Evolutionary conservation across 1,284 basidiomycete species (phyloP).

Genomic region (Boletellus deceptivus): DNA sequence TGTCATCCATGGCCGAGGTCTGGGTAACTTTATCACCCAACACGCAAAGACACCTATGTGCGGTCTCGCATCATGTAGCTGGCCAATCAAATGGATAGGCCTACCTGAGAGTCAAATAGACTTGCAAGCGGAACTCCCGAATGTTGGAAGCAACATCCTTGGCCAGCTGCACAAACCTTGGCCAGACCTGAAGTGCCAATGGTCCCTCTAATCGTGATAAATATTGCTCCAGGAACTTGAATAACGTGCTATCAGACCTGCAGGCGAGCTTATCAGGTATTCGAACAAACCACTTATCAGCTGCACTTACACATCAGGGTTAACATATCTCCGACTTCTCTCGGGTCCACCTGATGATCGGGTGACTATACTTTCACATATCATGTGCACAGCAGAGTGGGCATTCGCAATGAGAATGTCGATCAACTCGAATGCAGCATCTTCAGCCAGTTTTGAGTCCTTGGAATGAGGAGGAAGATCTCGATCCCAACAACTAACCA

Average conservation of each 20-base stretch:
- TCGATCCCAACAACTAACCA: slow-evolving; percentile 78
- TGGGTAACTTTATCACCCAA: slow-evolving; percentile 84
- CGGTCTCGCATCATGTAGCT: slow-evolving; percentile 14
- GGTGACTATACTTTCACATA: slow-evolving; percentile 78
- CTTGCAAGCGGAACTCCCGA: slow-evolving; percentile 64
- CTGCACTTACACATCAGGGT: slow-evolving; percentile 61
- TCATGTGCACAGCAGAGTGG: slow-evolving; percentile 85
- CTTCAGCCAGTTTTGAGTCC: slow-evolving; percentile 42
- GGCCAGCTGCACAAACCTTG: slow-evolving; percentile 71
- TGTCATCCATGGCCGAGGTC: slow-evolving; percentile 88
- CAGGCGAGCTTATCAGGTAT: slow-evolving; percentile 4
- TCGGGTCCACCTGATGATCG: slow-evolving; percentile 56
- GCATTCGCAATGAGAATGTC: slow-evolving; percentile 84
- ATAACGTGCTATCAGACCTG: slow-evolving; percentile 68
- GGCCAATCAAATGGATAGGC: slow-evolving; percentile 11
- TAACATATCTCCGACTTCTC: slow-evolving; percentile 56
- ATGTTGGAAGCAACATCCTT: slow-evolving; percentile 72
- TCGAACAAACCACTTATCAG: background rate
- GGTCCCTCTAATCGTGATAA: slow-evolving; percentile 84
- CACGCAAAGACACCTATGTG: slow-evolving; percentile 70
- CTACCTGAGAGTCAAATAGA: slow-evolving; percentile 75
- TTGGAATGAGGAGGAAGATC: slow-evolving; percentile 46
- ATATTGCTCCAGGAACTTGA: slow-evolving; percentile 89
- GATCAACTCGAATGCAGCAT: slow-evolving; percentile 76
- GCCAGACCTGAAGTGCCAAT: slow-evolving; percentile 90